Percentiles rank a stretch among this genome's conserved stretches.
phyloP scores from a whole-genome alignment of 768 basidiomycete species.

The Tricholoma hemisulphureum region DNA sequence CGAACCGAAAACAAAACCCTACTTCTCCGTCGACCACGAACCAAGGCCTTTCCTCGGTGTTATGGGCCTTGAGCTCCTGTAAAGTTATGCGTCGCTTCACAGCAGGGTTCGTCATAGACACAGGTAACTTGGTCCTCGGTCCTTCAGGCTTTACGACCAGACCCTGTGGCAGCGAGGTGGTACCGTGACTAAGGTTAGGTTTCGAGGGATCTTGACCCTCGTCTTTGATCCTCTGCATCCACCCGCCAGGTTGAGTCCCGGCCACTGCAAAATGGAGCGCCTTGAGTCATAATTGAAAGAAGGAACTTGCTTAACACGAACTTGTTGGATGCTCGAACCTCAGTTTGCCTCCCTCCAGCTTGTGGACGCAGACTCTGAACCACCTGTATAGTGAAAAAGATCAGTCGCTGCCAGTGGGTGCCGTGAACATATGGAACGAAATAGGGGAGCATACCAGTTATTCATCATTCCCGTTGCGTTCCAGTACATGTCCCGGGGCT shows the following conservation, averaged over 20 bases:
- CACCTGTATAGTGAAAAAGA: slow-evolving; percentile 32
- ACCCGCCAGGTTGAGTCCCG: slow-evolving; percentile 47
- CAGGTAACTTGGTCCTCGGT: slow-evolving; percentile 11
- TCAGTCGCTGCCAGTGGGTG: neutral
- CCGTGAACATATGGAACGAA: neutral
- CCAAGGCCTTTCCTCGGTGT: slow-evolving; percentile 39
- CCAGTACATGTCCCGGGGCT: slow-evolving; percentile 58
- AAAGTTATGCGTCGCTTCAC: slow-evolving; percentile 43
- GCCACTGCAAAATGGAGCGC: slow-evolving; percentile 27
- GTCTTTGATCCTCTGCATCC: slow-evolving; percentile 61
- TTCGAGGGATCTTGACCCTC: slow-evolving; percentile 40
- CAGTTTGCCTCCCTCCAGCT: slow-evolving; percentile 31
- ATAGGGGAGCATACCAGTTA: slow-evolving; percentile 42
- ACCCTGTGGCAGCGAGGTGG: neutral
- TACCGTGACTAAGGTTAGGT: slow-evolving; percentile 36
- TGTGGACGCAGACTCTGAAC: slow-evolving; percentile 54
- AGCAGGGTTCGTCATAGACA: slow-evolving; percentile 45
- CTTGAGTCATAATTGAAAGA: neutral
- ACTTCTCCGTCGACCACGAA: slow-evolving; percentile 53
- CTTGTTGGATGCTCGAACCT: slow-evolving; percentile 59
- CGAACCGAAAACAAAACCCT: neutral
- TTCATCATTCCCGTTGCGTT: slow-evolving; percentile 66
- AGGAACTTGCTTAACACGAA: slow-evolving; percentile 7
- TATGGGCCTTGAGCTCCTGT: slow-evolving; percentile 42
- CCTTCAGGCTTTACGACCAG: neutral